Conservation (phyloP, 2,329 filamentous ascomycete genomes). For the Aspergillus ruber region DNA sequence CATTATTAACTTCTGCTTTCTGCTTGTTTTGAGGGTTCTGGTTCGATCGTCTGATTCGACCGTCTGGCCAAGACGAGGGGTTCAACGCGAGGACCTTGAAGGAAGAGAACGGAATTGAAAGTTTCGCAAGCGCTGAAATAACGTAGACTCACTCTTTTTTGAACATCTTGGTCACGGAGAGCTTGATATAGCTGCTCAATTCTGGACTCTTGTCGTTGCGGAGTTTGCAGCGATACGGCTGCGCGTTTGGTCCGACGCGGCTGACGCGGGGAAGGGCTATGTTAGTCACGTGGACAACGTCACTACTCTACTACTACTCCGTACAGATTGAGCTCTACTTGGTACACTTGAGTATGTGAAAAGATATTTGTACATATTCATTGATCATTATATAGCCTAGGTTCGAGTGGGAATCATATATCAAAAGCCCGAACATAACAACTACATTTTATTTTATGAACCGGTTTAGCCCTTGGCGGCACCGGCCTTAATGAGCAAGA, state of each 20-base stretch:
- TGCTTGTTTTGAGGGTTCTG: background rate
- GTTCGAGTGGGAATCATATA: slow-evolving; percentile 1
- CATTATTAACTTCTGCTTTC: slow-evolving; percentile 4
- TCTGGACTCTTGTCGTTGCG: background rate
- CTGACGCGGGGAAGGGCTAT: slow-evolving; percentile 20
- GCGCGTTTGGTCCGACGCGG: slow-evolving; percentile 15
- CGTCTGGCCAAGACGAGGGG: background rate
- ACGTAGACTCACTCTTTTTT: slow-evolving; percentile 71
- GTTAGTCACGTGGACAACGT: slow-evolving; percentile 9
- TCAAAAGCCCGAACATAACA: slow-evolving; percentile 2
- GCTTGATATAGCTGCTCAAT: slow-evolving; percentile 5
- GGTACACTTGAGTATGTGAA: background rate
- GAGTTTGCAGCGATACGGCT: slow-evolving; percentile 3
- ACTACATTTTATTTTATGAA: background rate
- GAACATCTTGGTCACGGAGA: slow-evolving; percentile 59
- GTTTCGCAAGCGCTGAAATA: background rate
- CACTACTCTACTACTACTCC: background rate
- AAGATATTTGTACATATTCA: background rate
- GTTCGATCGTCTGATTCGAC: background rate
- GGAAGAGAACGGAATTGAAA: too few species aligned
- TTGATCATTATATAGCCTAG: background rate
- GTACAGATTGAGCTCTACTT: too few species aligned
- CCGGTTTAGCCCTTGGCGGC: slow-evolving; percentile 40
- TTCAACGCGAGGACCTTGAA: too few species aligned
- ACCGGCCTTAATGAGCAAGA: slow-evolving; percentile 72